Evolutionary conservation across 2,329 filamentous ascomycete species (phyloP), one percentile per base, ranked within the genome.

Genomic region (Claviceps sp.): DNA sequence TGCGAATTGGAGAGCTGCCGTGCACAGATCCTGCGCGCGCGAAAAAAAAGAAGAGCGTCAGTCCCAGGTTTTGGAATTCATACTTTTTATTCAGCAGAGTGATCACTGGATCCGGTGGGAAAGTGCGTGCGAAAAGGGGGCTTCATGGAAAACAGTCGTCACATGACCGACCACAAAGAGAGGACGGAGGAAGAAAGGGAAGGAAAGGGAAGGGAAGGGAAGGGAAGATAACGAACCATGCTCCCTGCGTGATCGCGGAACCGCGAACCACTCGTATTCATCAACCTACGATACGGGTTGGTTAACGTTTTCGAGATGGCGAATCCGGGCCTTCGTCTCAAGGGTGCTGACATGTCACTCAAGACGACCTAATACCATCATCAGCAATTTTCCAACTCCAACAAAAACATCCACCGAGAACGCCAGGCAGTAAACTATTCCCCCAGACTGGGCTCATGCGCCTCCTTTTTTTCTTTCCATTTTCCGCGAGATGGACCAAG

Each of bases 331-430:
- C 79, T 86, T 73, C 87, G 86, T 62, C 82, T 76, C 89, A 89
- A 96, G 85, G 93, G 90, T 77, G 78, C 91, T 80, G 83, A 98
- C 93, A 98, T 98, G 79, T 98, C 93, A 81, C 88, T 95, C 65
- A 98, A 74, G 65, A 98, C 88, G 64, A 98, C 80, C 77, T 81
- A 56, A 20, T 39, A 3, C 37, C 17, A 16, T 23, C 16, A 50
- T 40, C 13, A 43, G 11, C 6, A 11, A 2, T 45, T 14, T 16
- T 40, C 17, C 16, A n/a, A 8, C 16, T 40, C 38, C 38, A 40
- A 17, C 38, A 8, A 40, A 40, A 8, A 4, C 3, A n/a, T 1
- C 8, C n/a, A n/a, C 4, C 14, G 14, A 13, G 20, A 11, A 23
- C 20, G 20, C 11, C 39, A 20, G 17, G 8, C 4, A 9, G 16